These are phyloP conservation scores for Phytophthora ramorum DNA, from an alignment of 352 stramenopile species.

Conservation along the genomic window DNA sequence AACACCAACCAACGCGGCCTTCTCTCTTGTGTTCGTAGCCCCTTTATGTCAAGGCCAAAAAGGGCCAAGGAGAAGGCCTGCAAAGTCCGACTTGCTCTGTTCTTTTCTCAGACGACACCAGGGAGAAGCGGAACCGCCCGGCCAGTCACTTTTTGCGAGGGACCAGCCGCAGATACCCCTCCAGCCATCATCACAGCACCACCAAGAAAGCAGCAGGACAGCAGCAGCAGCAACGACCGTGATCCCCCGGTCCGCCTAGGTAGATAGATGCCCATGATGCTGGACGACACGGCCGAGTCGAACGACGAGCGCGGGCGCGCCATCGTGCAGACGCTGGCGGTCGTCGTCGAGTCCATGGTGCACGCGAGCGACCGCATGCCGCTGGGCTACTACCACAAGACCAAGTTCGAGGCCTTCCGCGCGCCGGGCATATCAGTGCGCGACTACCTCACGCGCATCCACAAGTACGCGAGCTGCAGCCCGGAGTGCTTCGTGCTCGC, in stretches of 20 bases:
- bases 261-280: constrained; percentile 29
- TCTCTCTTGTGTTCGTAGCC: constrained; percentile 8
- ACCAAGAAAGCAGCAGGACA: constrained; percentile 10
- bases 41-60: constrained; percentile 27
- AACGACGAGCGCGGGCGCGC: constrained; percentile 79
- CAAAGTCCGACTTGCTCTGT: constrained; percentile 10
- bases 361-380: constrained; percentile 65
- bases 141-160: constrained; percentile 21
- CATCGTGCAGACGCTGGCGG: constrained; percentile 82
- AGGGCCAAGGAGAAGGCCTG: constrained; percentile 2
- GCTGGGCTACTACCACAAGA: constrained; percentile 63
- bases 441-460: constrained; percentile 92
- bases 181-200: constrained; percentile 32
- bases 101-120: constrained; percentile 8
- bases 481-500: constrained; percentile 98
- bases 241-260: not conserved
- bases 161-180: constrained; percentile 13
- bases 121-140: constrained; percentile 13
- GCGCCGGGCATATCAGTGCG: constrained; percentile 82
- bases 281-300: constrained; percentile 56
- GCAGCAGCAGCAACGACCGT: constrained; percentile 8
- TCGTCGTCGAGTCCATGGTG: constrained; percentile 84
- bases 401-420: constrained; percentile 89
- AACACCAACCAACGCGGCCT: constrained; percentile 19
- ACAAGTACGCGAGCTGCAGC: constrained; percentile 98